A percentile compares a stretch with the other conserved stretches of the same genome.
Conservation (phyloP, 305 asterid species). For the Petunia hybrid region DNA sequence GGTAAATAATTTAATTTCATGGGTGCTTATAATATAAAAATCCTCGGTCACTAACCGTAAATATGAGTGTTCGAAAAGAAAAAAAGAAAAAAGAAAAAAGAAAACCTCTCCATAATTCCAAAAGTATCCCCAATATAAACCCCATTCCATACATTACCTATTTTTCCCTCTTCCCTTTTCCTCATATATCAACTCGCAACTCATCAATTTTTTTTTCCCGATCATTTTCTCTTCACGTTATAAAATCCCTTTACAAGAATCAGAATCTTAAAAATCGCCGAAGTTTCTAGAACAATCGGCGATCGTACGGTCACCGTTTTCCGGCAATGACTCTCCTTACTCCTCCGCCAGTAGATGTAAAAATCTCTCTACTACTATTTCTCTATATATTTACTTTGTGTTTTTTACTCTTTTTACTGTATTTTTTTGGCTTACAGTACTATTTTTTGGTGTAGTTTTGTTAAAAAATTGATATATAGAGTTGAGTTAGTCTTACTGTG, state of each 20-base stretch:
- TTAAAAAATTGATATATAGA: background rate
- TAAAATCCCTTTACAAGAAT: too few relatives aligned
- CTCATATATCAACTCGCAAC: background rate
- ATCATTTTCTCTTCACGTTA: too few relatives aligned
- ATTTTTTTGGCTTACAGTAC: slow-evolving; percentile 9
- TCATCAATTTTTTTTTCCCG: too few relatives aligned
- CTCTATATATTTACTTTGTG: background rate
- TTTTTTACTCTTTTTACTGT: background rate
- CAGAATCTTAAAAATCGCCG: too few relatives aligned
- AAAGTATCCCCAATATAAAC: background rate
- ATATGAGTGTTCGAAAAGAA: too few relatives aligned
- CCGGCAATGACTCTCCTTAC: slow-evolving; percentile 65
- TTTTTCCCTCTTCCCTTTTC: background rate
- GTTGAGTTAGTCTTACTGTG: too few relatives aligned
- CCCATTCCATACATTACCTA: background rate
- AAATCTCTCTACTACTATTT: slow-evolving; percentile 20
- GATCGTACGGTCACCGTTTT: slow-evolving; percentile 47
- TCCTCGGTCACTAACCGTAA: too few relatives aligned
- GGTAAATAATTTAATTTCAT: too few relatives aligned
- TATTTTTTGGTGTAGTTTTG: slow-evolving; percentile 31
- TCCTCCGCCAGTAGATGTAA: slow-evolving; percentile 68
- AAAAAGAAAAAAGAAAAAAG: background rate
- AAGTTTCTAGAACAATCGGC: background rate
- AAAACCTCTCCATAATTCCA: background rate
- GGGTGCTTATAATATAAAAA: too few relatives aligned